These are phyloP conservation scores for Erodium moschatum DNA, from an alignment of 441 rosid genomes.

Conservation along the genomic window DNA sequence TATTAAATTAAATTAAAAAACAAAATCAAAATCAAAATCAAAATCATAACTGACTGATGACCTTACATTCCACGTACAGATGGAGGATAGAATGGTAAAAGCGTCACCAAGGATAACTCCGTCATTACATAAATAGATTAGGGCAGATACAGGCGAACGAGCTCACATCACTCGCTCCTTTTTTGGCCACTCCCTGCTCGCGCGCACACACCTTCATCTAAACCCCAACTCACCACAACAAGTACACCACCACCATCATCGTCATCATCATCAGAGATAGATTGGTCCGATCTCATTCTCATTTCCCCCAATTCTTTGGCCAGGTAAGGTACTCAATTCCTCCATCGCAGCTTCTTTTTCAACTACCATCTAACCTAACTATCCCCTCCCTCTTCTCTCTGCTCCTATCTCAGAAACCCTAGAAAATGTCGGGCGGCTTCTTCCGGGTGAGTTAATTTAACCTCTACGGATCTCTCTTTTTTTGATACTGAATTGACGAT, in stretches of 20 bases:
- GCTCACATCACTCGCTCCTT: not conserved
- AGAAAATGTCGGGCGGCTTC: constrained; percentile 86
- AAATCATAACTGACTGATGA: not conserved
- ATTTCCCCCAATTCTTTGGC: not conserved
- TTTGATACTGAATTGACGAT: not conserved
- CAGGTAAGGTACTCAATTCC: not conserved
- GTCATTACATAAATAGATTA: constrained; percentile 1
- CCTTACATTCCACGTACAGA: not conserved
- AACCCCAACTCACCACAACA: not conserved
- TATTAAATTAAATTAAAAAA: too few relatives aligned
- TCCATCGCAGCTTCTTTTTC: not conserved
- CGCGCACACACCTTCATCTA: not conserved
- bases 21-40: too few relatives aligned
- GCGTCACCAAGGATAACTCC: not conserved
- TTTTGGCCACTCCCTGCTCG: not conserved
- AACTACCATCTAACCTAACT: not conserved
- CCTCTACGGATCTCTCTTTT: constrained; percentile 18
- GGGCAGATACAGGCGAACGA: not conserved
- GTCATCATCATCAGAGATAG: not conserved
- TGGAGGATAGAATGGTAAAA: not conserved
- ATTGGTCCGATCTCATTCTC: not conserved
- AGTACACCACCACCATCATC: not conserved
- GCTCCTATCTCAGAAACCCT: constrained; percentile 33
- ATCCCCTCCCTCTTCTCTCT: not conserved
- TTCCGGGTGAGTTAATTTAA: constrained; percentile 48